Evolutionary conservation across 768 basidiomycete species (phyloP), one percentile per base, ranked within the genome.

Genomic region (Hericium coralloides): DNA sequence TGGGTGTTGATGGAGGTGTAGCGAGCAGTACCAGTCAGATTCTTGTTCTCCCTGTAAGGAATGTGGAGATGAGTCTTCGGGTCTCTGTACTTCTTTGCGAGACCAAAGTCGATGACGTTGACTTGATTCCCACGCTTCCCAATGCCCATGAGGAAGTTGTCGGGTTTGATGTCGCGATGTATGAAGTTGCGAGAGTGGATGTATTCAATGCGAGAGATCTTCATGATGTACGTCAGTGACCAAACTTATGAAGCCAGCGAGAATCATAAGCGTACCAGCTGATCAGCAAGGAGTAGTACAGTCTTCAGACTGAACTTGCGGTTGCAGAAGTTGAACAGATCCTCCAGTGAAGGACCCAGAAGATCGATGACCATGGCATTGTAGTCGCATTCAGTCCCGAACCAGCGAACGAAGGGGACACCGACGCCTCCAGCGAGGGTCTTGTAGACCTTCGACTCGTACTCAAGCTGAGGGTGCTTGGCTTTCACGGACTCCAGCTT

Each of bases 21-120:
- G 56, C 97, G 92, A 61, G 95, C 95, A 25, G 97, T 99, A 62
- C 95, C 95, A 1, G 95, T 99, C 65, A 99, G 73, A 69, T 98
- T 99, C 90, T 99, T 99, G 84, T 99, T 99, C 85, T 99, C 95
- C 65, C 95, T 82, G 81, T 99, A 99, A 9, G 97, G 97, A 64
- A 99, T 99, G 72, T 99, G 97, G 39, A 99, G 84, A 70, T 98
- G 97, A 58, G 97, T 99, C 85, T 98, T 98, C 31, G 97, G 95
- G 76, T 99, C 97, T 60, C 97, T 85, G 82, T 95, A 99, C 79
- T 99, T 99, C 83, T 98, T 99, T 26, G 97, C 97, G 49, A 99
- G 82, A 77, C 97, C 93, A 56, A 97, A 97, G 69, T 97, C 94
- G 69, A 95, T 92, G 64, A 98, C 91, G 66, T 99, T 99, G 76